Conservation (phyloP, 2,329 filamentous ascomycete genomes). For the Basipetospora sp. region DNA sequence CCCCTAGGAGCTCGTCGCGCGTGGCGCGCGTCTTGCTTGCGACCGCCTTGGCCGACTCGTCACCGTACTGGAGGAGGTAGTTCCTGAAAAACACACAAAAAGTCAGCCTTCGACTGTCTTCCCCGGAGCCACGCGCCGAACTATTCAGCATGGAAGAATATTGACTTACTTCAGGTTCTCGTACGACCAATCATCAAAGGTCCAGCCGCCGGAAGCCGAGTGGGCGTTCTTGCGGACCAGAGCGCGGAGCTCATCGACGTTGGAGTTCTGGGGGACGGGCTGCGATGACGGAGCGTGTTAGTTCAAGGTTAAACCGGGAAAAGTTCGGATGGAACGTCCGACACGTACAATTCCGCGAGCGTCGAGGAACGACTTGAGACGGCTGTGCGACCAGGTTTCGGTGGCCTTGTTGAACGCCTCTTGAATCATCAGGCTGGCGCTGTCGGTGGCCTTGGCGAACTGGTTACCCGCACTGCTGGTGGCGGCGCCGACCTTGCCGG, state of each 20-base stretch:
- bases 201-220: constrained; percentile 54
- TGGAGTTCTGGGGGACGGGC: constrained; percentile 57
- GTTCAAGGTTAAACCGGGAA: background rate
- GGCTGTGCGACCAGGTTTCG: constrained; percentile 56
- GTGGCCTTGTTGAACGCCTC: constrained; percentile 52
- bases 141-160: background rate
- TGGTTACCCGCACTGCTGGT: constrained; percentile 63
- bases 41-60: constrained; percentile 41
- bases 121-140: background rate
- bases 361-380: constrained; percentile 65
- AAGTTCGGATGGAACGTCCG: background rate
- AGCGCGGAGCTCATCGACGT: constrained; percentile 58
- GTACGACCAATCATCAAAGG: constrained; percentile 60
- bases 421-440: constrained; percentile 44
- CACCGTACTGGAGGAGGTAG: constrained; percentile 37
- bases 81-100: too few relatives aligned
- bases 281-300: constrained; percentile 4
- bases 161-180: constrained; percentile 38
- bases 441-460: constrained; percentile 61
- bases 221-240: constrained; percentile 60
- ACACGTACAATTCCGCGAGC: constrained; percentile 44
- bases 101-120: too few relatives aligned
- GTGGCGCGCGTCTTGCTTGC: constrained; percentile 49
- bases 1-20: constrained; percentile 58
- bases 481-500: constrained; percentile 51